Conservation (phyloP, 2,329 filamentous ascomycete species). For the Sclerotinia glacialis region DNA sequence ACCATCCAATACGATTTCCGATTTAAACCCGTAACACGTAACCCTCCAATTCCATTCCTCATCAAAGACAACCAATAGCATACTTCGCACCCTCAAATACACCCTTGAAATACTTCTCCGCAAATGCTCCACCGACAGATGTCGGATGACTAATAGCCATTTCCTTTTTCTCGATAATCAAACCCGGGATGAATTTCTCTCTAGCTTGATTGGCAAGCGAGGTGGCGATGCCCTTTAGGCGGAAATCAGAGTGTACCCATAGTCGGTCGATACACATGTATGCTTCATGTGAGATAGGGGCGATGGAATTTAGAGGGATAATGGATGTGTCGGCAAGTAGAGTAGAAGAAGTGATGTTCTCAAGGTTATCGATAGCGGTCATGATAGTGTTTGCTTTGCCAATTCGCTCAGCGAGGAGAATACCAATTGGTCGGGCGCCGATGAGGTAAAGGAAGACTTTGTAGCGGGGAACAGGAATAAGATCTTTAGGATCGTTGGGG, state of each 20-base stretch:
- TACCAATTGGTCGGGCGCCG: constrained; percentile 22
- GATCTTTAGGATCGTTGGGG: constrained; percentile 5
- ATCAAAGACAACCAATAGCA: not conserved
- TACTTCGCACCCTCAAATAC: constrained; percentile 11
- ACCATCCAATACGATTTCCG: no score
- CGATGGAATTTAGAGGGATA: not conserved
- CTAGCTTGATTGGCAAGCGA: constrained; percentile 55
- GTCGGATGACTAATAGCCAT: constrained; percentile 67
- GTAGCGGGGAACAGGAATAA: constrained; percentile 24
- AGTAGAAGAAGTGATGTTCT: not conserved
- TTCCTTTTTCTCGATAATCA: constrained; percentile 52
- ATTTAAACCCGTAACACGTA: no score
- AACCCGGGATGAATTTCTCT: constrained; percentile 52
- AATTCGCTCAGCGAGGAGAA: constrained; percentile 27
- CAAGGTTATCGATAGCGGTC: not conserved
- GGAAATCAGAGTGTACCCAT: constrained; percentile 58
- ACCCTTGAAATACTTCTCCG: constrained; percentile 46
- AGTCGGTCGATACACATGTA: constrained; percentile 53
- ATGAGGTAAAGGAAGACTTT: constrained; percentile 31
- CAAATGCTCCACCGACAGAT: constrained; percentile 55
- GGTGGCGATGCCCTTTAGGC: constrained; percentile 56
- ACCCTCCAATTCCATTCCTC: not conserved
- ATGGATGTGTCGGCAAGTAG: not conserved
- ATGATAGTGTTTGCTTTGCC: constrained; percentile 11
- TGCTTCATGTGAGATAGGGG: not conserved